These are phyloP conservation scores for Aspergillus udagawae DNA, from an alignment of 2,329 filamentous ascomycete genomes.

Conservation along the genomic window DNA sequence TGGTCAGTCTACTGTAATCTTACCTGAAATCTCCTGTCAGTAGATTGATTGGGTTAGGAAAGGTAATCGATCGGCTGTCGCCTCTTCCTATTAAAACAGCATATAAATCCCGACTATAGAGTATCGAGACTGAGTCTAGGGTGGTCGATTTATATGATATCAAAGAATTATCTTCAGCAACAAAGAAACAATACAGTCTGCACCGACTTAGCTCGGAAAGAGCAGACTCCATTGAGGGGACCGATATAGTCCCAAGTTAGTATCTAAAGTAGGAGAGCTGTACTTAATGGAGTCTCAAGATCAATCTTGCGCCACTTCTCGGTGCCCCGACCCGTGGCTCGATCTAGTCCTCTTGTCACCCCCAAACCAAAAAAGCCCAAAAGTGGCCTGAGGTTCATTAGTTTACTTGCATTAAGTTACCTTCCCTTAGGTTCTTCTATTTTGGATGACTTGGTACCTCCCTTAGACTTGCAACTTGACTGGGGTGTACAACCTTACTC, in stretches of 20 bases:
- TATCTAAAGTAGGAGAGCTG: not conserved
- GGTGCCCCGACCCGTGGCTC: conserved; percentile 24
- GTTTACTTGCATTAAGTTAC: conserved; percentile 6
- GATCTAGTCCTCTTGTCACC: conserved; percentile 12
- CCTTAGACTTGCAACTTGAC: conserved; percentile 1
- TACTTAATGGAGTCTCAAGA: not conserved
- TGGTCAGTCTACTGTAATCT: not conserved
- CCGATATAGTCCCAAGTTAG: not conserved
- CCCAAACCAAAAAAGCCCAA: conserved; percentile 4
- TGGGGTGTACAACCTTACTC: conserved; percentile 2
- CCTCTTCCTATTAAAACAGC: no score
- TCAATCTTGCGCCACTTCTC: conserved; percentile 21
- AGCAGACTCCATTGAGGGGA: not conserved
- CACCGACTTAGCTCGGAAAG: not conserved
- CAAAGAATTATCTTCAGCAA: not conserved
- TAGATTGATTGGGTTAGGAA: not conserved
- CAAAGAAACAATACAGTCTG: not conserved
- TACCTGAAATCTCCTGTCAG: not conserved
- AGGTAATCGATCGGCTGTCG: not conserved
- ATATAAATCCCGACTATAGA: no score
- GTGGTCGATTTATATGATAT: not conserved
- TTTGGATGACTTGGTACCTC: conserved; percentile 10
- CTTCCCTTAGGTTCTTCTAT: conserved; percentile 13
- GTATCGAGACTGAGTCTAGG: not conserved
- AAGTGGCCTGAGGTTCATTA: conserved; percentile 17